Conservation (phyloP, 1,139 yeast genomes). For the Pichia sp. region DNA sequence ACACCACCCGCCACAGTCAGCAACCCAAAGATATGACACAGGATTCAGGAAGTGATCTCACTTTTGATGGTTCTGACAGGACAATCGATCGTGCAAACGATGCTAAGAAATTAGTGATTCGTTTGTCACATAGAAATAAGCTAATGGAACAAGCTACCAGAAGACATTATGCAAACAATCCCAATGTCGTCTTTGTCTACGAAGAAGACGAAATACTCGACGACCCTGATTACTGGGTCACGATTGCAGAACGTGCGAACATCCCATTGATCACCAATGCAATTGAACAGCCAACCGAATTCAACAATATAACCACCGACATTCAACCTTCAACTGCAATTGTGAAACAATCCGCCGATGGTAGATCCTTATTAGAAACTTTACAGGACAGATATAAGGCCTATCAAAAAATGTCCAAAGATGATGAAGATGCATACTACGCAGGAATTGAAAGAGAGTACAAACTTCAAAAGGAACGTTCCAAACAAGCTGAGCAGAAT, state of each 20-base stretch:
- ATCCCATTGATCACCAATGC: constrained; percentile 17
- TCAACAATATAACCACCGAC: too few relatives aligned
- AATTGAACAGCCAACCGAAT: too few relatives aligned
- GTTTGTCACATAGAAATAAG: constrained; percentile 15
- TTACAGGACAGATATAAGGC: constrained; percentile 23
- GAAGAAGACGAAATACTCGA: constrained; percentile 19
- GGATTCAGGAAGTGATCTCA: not conserved
- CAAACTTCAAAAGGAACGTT: constrained; percentile 20
- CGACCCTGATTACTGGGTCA: constrained; percentile 26
- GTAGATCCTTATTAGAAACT: constrained; percentile 3
- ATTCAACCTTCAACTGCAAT: not conserved
- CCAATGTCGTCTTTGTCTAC: constrained; percentile 18
- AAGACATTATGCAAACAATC: constrained; percentile 21
- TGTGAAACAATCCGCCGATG: not conserved
- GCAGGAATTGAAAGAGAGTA: constrained; percentile 27
- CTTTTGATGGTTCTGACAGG: not conserved
- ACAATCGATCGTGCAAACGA: not conserved
- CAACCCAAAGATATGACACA: not conserved
- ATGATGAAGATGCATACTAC: constrained; percentile 28
- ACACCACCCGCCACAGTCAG: too few relatives aligned
- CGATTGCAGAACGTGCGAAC: constrained; percentile 29
- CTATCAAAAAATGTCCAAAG: constrained; percentile 23
- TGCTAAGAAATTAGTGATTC: constrained; percentile 5
- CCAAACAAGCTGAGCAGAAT: constrained; percentile 16
- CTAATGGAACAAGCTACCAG: constrained; percentile 20